Conservation (phyloP, 108 stramenopile species). For the Cyclostephanos tholiformis region DNA sequence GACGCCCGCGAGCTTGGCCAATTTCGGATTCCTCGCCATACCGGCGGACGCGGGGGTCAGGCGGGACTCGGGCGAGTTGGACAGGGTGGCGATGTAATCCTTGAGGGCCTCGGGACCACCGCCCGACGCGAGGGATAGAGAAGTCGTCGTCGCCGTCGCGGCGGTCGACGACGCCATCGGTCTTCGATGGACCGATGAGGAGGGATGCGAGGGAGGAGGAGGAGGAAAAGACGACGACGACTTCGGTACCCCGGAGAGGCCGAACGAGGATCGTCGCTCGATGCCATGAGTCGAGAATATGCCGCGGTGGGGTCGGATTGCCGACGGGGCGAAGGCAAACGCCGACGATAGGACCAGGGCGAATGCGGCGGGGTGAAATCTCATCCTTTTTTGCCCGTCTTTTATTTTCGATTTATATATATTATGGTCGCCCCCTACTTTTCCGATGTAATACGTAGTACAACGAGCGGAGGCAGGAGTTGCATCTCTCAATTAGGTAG, state of each 20-base stretch:
- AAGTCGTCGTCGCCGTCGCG: constrained; percentile 16
- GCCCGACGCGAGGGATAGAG: constrained; percentile 32
- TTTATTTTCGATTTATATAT: too few relatives aligned
- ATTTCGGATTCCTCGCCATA: constrained; percentile 26
- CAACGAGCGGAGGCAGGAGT: too few relatives aligned
- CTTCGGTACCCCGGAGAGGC: constrained; percentile 1
- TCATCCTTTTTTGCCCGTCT: constrained; percentile 18
- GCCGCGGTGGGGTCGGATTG: not conserved
- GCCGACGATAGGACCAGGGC: constrained; percentile 36
- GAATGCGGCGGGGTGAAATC: constrained; percentile 41
- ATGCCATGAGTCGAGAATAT: not conserved
- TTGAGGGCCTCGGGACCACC: constrained; percentile 41
- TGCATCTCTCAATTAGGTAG: too few relatives aligned
- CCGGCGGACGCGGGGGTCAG: not conserved
- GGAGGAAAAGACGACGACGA: not conserved
- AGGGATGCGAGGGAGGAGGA: too few relatives aligned
- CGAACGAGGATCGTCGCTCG: constrained; percentile 10
- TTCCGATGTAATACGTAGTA: too few relatives aligned
- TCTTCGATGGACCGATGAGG: too few relatives aligned
- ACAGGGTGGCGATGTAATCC: constrained; percentile 33
- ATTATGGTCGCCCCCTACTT: too few relatives aligned
- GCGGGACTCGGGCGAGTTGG: constrained; percentile 12
- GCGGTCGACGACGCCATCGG: not conserved
- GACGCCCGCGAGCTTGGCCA: constrained; percentile 44
- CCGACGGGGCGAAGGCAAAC: constrained; percentile 17